phyloP scores from a whole-genome alignment of 192 early-diverging fungal species.

The Linnemannia elongata region DNA sequence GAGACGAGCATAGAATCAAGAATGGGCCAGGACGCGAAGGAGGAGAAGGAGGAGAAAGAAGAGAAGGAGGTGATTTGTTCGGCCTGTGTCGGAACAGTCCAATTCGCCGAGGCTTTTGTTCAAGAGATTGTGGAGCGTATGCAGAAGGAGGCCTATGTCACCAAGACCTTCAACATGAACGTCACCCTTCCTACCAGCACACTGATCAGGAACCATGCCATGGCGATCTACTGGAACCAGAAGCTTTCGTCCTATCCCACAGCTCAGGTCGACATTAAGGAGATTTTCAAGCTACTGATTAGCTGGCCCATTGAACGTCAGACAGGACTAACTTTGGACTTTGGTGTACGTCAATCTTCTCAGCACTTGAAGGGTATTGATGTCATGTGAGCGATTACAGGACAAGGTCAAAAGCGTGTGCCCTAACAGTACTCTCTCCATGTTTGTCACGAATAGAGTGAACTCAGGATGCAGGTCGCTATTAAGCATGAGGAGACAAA shows the following conservation, averaged over 20 bases:
- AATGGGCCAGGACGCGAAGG: background rate
- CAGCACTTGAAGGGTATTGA: background rate
- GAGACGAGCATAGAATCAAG: background rate
- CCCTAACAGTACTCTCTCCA: background rate
- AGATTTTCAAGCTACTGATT: constrained; percentile 67
- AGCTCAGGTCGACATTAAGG: constrained; percentile 67
- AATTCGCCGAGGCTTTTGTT: constrained; percentile 43
- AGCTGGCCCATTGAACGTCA: constrained; percentile 43
- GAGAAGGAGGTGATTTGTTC: constrained; percentile 25
- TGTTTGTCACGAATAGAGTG: constrained; percentile 38
- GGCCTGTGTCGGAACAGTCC: constrained; percentile 53
- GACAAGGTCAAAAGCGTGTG: background rate
- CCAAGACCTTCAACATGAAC: constrained; percentile 53
- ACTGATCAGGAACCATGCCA: constrained; percentile 56
- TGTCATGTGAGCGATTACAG: background rate
- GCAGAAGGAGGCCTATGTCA: constrained; percentile 45
- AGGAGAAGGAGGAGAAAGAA: background rate
- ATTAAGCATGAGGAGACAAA: constrained; percentile 67
- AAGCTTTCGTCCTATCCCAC: constrained; percentile 20
- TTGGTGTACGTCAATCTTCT: constrained; percentile 31
- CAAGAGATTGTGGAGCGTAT: constrained; percentile 38
- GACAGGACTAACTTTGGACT: constrained; percentile 54
- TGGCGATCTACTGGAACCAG: constrained; percentile 44
- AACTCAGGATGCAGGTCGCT: constrained; percentile 65
- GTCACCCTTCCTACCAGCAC: constrained; percentile 59